phyloP scores from a whole-genome alignment of 2,329 filamentous ascomycete genomes.

The Dryadomyces quercivorus region DNA sequence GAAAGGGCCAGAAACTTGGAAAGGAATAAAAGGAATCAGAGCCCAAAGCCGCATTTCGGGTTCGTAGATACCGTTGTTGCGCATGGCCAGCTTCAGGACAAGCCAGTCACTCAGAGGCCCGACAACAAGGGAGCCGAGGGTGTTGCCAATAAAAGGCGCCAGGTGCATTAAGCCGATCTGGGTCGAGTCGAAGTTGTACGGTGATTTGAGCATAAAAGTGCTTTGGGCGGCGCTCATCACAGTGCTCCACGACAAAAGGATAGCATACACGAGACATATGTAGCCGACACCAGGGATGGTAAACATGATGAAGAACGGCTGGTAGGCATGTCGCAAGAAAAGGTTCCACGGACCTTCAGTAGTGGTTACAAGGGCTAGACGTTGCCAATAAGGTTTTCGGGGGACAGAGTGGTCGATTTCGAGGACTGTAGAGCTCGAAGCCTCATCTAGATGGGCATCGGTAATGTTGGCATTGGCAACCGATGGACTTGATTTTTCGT shows the following conservation, averaged over 20 bases:
- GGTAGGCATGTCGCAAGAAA: conserved; percentile 9
- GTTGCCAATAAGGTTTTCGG: conserved; percentile 4
- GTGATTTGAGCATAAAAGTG: conserved; percentile 3
- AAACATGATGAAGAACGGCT: conserved; percentile 8
- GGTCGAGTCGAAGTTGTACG: conserved; percentile 5
- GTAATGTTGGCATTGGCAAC: not conserved
- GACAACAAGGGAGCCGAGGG: conserved; percentile 1
- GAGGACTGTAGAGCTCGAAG: not conserved
- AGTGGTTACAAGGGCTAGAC: conserved; percentile 1
- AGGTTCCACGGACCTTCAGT: conserved; percentile 3
- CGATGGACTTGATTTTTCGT: not conserved
- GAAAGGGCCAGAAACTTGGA: conserved; percentile 4
- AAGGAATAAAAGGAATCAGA: conserved; percentile 4
- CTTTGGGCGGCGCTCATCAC: conserved; percentile 5
- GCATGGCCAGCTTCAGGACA: conserved; percentile 2
- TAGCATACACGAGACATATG: conserved; percentile 7
- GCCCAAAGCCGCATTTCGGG: conserved; percentile 7
- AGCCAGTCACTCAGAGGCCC: conserved; percentile 5
- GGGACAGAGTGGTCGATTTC: conserved; percentile 1
- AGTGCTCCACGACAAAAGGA: conserved; percentile 2
- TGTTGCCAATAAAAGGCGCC: conserved; percentile 5
- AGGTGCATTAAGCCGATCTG: conserved; percentile 7
- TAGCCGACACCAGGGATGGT: conserved; percentile 7
- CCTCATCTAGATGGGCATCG: not conserved
- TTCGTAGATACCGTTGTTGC: conserved; percentile 3